Evolutionary conservation across 805 yeast species (phyloP).

Genomic region (Pachysolen tannophilus): DNA sequence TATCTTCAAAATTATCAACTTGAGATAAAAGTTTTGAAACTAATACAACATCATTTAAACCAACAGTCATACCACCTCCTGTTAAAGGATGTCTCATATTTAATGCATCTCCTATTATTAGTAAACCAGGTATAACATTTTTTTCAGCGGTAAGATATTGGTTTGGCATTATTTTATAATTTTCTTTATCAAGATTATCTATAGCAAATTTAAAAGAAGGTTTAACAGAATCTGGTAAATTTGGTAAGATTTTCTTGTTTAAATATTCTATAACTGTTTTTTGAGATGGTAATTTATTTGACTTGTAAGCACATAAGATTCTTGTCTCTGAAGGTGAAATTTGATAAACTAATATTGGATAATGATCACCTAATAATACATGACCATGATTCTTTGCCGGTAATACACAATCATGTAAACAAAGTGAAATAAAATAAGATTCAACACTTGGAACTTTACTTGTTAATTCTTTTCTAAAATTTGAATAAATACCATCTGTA

Average conservation of each 20-base stretch:
- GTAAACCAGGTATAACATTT: slow-evolving; percentile 65
- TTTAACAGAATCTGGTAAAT: slow-evolving; percentile 53
- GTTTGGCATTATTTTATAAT: slow-evolving; percentile 86
- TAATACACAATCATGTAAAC: slow-evolving; percentile 63
- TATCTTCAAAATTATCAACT: slow-evolving; percentile 50
- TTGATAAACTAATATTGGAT: slow-evolving; percentile 87
- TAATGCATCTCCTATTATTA: slow-evolving; percentile 86
- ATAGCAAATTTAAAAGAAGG: slow-evolving; percentile 69
- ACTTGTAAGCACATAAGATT: slow-evolving; percentile 80
- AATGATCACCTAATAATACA: slow-evolving; percentile 75
- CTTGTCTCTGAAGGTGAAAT: slow-evolving; percentile 78
- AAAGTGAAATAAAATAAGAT: slow-evolving; percentile 83
- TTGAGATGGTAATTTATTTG: slow-evolving; percentile 62
- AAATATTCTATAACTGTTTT: slow-evolving; percentile 52
- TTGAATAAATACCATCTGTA: slow-evolving; percentile 93
- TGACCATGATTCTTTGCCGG: slow-evolving; percentile 81
- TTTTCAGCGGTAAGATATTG: slow-evolving; percentile 76
- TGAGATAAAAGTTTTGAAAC: slow-evolving; percentile 56
- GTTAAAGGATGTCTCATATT: slow-evolving; percentile 98
- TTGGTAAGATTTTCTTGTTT: slow-evolving; percentile 49
- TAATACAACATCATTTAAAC: slow-evolving; percentile 74
- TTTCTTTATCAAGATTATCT: slow-evolving; percentile 24
- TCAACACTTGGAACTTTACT: slow-evolving; percentile 53
- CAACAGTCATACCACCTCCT: slow-evolving; percentile 99
- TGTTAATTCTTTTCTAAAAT: slow-evolving; percentile 70